Conservation (phyloP, 2,329 filamentous ascomycete genomes). For the Epichloe brachyelytri region DNA sequence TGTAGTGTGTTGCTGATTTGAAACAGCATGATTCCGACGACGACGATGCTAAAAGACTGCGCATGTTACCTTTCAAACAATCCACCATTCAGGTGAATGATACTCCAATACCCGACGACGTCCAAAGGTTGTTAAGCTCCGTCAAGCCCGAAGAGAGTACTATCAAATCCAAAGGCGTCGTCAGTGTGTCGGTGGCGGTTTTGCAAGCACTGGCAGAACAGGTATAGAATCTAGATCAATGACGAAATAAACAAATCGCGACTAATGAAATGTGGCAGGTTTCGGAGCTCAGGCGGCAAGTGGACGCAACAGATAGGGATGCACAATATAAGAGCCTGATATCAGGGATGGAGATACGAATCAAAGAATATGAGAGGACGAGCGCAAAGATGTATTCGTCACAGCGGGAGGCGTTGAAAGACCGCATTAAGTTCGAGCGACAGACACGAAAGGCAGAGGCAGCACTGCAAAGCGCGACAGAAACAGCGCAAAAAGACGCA, state of each 20-base stretch:
- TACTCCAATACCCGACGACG: constrained; percentile 19
- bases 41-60: constrained; percentile 16
- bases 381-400: constrained; percentile 31
- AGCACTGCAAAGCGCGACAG: constrained; percentile 15
- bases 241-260: not conserved
- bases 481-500: constrained; percentile 19
- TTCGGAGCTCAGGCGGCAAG: constrained; percentile 17
- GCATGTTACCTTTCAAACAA: constrained; percentile 13
- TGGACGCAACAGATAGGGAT: constrained; percentile 17
- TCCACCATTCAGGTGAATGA: constrained; percentile 12
- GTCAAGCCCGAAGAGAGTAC: constrained; percentile 7
- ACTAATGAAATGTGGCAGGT: constrained; percentile 10
- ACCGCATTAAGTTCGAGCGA: constrained; percentile 34
- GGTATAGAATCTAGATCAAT: constrained; percentile 15
- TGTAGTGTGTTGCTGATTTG: not conserved
- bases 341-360: constrained; percentile 29
- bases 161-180: constrained; percentile 9
- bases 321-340: constrained; percentile 28
- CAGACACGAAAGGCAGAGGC: constrained; percentile 29
- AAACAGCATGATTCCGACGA: constrained; percentile 21
- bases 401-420: constrained; percentile 36
- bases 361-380: constrained; percentile 32
- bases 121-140: constrained; percentile 17
- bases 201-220: constrained; percentile 27
- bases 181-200: constrained; percentile 18